phyloP scores from a whole-genome alignment of 805 yeast species.

The Spathaspora passalidarum region DNA sequence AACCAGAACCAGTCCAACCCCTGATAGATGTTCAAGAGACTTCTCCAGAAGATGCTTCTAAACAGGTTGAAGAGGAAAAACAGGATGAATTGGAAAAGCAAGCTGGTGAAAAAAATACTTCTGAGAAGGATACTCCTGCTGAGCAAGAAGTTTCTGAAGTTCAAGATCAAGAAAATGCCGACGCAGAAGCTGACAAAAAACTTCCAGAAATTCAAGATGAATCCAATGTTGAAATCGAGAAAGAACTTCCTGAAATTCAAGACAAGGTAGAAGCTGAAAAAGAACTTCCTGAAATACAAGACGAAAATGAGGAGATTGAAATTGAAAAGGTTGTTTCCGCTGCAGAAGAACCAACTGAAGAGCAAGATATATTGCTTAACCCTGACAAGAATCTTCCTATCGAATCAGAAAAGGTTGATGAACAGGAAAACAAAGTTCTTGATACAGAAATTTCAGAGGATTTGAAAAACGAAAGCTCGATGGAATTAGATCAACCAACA shows the following conservation, averaged over 20 bases:
- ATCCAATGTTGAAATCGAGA: background rate
- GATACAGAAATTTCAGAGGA: background rate
- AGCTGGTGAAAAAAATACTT: background rate
- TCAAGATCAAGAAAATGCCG: background rate
- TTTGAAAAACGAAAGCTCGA: no score
- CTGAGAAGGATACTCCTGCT: background rate
- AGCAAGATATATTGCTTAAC: no score
- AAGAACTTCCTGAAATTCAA: background rate
- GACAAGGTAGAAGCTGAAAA: constrained; percentile 4
- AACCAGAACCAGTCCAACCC: background rate
- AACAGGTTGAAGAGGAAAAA: background rate
- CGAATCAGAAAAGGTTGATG: background rate
- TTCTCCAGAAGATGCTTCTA: background rate
- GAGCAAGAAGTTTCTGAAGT: background rate
- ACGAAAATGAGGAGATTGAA: constrained; percentile 3
- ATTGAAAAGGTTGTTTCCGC: no score
- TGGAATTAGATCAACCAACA: no score
- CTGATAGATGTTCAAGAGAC: background rate
- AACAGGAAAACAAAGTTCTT: background rate
- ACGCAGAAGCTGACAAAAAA: background rate
- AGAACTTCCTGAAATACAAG: background rate
- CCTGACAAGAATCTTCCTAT: no score
- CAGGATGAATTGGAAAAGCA: background rate
- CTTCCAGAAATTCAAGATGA: background rate
- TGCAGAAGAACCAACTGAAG: no score